A percentile compares a stretch with the other conserved stretches of the same genome.
These are phyloP conservation scores for Cinnamomum chago DNA, from an alignment of 164 flowering plant species.

Conservation along the genomic window DNA sequence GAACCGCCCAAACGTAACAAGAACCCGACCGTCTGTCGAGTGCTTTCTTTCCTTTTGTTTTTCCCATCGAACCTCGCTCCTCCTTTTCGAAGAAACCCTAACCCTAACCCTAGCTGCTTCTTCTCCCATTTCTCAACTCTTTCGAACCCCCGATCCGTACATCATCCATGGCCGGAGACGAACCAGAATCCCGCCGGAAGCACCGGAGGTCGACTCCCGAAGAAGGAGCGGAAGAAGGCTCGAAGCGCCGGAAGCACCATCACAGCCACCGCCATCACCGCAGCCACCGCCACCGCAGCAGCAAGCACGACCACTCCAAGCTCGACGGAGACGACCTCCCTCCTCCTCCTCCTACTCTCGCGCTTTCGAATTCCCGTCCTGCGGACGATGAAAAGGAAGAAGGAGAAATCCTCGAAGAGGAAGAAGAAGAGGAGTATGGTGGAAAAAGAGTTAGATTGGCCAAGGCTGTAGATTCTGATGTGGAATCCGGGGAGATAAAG, in stretches of 20 bases:
- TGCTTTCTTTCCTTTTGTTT: too few relatives aligned
- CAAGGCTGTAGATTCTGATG: slow-evolving; percentile 31
- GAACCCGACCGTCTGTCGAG: too few relatives aligned
- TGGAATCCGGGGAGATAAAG: slow-evolving; percentile 46
- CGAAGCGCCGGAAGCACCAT: slow-evolving; percentile 81
- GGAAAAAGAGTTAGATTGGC: slow-evolving; percentile 7
- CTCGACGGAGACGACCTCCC: slow-evolving; percentile 18
- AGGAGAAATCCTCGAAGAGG: slow-evolving; percentile 91
- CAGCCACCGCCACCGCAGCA: slow-evolving; percentile 46
- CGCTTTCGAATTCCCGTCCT: slow-evolving; percentile 6
- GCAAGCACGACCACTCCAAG: slow-evolving; percentile 35
- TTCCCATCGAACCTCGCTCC: too few relatives aligned
- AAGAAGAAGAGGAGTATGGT: slow-evolving; percentile 20
- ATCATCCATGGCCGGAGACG: slow-evolving; percentile 49
- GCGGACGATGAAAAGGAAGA: slow-evolving; percentile 77
- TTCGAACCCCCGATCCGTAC: background rate
- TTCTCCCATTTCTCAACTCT: background rate
- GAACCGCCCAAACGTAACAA: too few relatives aligned
- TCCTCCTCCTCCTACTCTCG: background rate
- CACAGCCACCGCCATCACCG: slow-evolving; percentile 35
- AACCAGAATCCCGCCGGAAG: slow-evolving; percentile 18
- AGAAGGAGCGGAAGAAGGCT: slow-evolving; percentile 46
- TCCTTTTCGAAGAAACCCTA: background rate
- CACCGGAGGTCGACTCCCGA: slow-evolving; percentile 30
- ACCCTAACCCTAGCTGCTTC: background rate